These are phyloP conservation scores for Phytopythium chamaehyphon DNA, from an alignment of 352 stramenopile genomes.

Conservation along the genomic window DNA sequence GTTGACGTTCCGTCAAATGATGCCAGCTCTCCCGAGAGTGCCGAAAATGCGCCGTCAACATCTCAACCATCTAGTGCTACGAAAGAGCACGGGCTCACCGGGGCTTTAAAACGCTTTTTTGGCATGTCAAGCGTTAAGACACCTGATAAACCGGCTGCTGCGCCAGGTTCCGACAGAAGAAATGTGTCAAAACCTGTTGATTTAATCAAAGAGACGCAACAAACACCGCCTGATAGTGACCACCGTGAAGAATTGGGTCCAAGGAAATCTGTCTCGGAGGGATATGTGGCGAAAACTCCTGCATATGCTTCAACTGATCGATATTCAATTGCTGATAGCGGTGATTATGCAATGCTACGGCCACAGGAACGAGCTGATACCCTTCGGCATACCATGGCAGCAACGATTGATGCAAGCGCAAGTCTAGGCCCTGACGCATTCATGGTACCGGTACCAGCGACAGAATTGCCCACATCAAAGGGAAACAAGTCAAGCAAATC, in stretches of 20 bases:
- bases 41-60: background rate
- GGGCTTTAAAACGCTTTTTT: conserved; percentile 66
- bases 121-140: conserved; percentile 34
- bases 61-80: conserved; percentile 7
- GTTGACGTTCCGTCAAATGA: conserved; percentile 36
- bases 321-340: background rate
- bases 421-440: background rate
- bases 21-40: conserved; percentile 20
- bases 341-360: no score
- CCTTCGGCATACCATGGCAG: conserved; percentile 32
- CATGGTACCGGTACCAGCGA: background rate
- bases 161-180: background rate
- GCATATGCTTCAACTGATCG: background rate
- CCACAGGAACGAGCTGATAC: background rate
- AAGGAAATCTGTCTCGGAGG: no score
- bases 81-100: conserved; percentile 31
- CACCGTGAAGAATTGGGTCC: no score
- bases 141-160: conserved; percentile 5
- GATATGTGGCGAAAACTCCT: no score
- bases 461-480: conserved; percentile 6
- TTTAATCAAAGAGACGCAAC: no score
- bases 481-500: conserved; percentile 13
- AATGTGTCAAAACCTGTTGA: background rate
- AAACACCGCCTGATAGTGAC: no score
- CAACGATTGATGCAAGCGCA: conserved; percentile 6